Conservation (phyloP, 768 basidiomycete genomes). For the Astraeus odoratus region DNA sequence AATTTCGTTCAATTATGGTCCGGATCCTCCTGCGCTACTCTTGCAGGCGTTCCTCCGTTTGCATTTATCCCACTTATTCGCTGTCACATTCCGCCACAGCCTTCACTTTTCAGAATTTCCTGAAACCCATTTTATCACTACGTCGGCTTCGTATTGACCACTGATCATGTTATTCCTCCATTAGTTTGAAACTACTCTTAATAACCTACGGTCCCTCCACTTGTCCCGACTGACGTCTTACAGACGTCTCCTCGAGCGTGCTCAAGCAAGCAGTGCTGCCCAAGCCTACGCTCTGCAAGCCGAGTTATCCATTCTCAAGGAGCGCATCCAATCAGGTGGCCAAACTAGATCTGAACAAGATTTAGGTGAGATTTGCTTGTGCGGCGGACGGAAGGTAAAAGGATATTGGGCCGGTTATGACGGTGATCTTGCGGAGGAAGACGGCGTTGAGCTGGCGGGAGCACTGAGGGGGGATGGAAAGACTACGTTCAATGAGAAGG, state of each 20-base stretch:
- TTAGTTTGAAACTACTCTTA: constrained; percentile 41
- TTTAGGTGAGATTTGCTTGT: constrained; percentile 34
- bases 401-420: constrained; percentile 73
- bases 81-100: too few relatives aligned
- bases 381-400: constrained; percentile 54
- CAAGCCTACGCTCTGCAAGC: constrained; percentile 85
- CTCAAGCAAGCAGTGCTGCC: constrained; percentile 71
- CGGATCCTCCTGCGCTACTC: too few relatives aligned
- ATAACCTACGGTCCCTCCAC: constrained; percentile 36
- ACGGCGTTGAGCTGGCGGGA: constrained; percentile 35
- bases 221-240: constrained; percentile 59
- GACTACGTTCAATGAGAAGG: constrained; percentile 64
- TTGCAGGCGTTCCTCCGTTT: too few relatives aligned
- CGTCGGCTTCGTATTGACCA: too few relatives aligned
- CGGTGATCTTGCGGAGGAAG: constrained; percentile 36
- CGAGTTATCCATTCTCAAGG: constrained; percentile 61
- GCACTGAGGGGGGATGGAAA: constrained; percentile 41
- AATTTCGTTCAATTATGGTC: not conserved
- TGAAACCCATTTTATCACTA: too few relatives aligned
- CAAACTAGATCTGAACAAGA: constrained; percentile 9
- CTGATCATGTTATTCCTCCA: constrained; percentile 3
- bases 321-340: constrained; percentile 26
- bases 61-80: too few relatives aligned
- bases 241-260: constrained; percentile 73
- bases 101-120: too few relatives aligned